Evolutionary conservation across 208 protist species (phyloP), one percentile per base, ranked within the genome.

Genomic region (Zelonia costaricensis): DNA sequence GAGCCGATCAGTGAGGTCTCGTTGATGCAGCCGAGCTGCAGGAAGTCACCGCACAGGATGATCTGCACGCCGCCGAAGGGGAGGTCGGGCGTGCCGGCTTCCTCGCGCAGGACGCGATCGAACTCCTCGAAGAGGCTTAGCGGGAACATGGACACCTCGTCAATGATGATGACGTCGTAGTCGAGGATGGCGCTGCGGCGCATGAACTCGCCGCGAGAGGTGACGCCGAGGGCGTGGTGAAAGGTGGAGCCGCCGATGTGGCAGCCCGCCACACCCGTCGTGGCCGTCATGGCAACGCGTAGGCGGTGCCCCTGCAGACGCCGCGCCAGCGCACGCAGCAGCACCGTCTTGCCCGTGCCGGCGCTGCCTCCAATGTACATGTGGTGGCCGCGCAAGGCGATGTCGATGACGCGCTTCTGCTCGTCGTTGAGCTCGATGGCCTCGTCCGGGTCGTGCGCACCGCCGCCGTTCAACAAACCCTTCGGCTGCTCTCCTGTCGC

Each of bases 11-110:
- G 65, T 15, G 82, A 87, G 12, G 69, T 54, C 42, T 96, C 87
- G 65, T 94, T 87, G 71, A 95, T 91, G 55, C 84, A 86, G 45
- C 86, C 89, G 27, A 97, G 83, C 75, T 97, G 91, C 4, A 97
- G 78, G 64, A 97, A 97, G 61, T 97, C 94, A 18, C 94, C 94
- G 61, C 90, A 96, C 45, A 97, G 74, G 51, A 97, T 95, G 56
- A 97, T 84, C 69, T 97, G 94, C 36, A 97, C 80, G 7, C 94
- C 94, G 25, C 94, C 94, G 72, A 97, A 97, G 25, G 92, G 83
- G 6, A 93, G 31, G 46, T 95, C 89, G n/a, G 83, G 82, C 7
- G 85, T 84, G 45, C 87, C 86, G 43, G 89, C 86, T 54, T 94
- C 89, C 36, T 84, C 83, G 30, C 88, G 83, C 62, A 92, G 44